Evolutionary conservation across 176 grass and related monocot species (phyloP), one percentile per base, ranked within the genome.

Genomic region (Aegilops longissima): DNA sequence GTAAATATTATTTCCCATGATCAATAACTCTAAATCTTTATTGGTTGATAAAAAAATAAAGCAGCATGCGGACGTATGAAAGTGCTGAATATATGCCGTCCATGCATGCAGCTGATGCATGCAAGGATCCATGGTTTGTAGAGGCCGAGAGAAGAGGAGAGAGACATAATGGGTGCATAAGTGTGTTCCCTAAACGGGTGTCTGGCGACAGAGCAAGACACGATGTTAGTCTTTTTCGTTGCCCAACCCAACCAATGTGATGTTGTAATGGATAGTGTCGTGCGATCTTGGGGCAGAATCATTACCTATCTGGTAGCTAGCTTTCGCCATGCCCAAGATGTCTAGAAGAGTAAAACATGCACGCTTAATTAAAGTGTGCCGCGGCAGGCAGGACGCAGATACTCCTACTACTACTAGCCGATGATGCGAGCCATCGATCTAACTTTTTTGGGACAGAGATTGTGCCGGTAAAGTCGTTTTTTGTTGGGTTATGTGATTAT

Each of bases 401-500:
- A 64, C 11, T 45, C 13, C 51, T 73, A 34, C n/a, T 73, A 34
- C n/a, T 73, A 8, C 17, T 76, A 65, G 47, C 14, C 27, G 69
- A 63, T 84, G 81, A 88, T 84, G 87, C 23, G 87, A 74, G 79
- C 42, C 68, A 58, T 74, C 76, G 38, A 84, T 72, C 9, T 75
- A 2, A 73, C 68, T 66, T 77, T 89, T 76, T 67, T 29, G 82
- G 34, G 70, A 56, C 88, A 85, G 58, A 62, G 72, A 81, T 85
- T 61, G 34, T 76, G 59, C 13, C 12, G 35, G 61, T 58, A 90
- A 89, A 90, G 83, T 86, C 67, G 70, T 68, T 82, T 86, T 89
- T 89, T 86, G 78, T 89, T 89, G 83, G 83, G 70, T 89, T 82
- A 86, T 89, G 78, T 86, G 88, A 89, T 84, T 9, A 51, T 85